phyloP scores from a whole-genome alignment of 805 yeast species.

The Pichia paraexigua region DNA sequence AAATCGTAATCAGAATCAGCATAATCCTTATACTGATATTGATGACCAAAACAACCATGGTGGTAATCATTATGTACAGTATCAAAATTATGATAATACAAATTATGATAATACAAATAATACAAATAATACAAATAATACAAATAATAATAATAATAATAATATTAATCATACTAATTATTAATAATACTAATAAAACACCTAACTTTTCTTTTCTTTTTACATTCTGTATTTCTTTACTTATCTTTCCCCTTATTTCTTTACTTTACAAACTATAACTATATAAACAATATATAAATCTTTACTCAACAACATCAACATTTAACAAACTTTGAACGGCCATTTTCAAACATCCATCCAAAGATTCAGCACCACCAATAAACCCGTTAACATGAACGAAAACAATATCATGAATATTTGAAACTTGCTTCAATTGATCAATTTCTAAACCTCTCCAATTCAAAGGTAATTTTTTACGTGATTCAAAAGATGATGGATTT shows the following conservation, averaged over 20 bases:
- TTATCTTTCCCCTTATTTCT: not conserved
- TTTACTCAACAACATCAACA: not conserved
- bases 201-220: not conserved
- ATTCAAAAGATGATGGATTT: slow-evolving; percentile 63
- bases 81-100: not conserved
- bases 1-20: not conserved
- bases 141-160: no score
- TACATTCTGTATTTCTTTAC: no score
- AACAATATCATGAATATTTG: slow-evolving; percentile 76
- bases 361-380: slow-evolving; percentile 83
- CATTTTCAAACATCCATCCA: slow-evolving; percentile 40
- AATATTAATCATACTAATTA: no score
- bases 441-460: slow-evolving; percentile 90
- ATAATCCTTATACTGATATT: not conserved
- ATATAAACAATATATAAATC: not conserved
- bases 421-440: slow-evolving; percentile 55
- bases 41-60: not conserved
- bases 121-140: no score
- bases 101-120: not conserved
- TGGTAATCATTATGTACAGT: not conserved
- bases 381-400: slow-evolving; percentile 95
- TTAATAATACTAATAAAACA: no score
- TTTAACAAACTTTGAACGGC: slow-evolving; percentile 1
- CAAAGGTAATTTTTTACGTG: slow-evolving; percentile 79
- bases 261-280: slow-evolving; percentile 1